These are phyloP conservation scores for Fagopyrum tataricum DNA, from an alignment of 148 eudicot species.

Conservation along the genomic window DNA sequence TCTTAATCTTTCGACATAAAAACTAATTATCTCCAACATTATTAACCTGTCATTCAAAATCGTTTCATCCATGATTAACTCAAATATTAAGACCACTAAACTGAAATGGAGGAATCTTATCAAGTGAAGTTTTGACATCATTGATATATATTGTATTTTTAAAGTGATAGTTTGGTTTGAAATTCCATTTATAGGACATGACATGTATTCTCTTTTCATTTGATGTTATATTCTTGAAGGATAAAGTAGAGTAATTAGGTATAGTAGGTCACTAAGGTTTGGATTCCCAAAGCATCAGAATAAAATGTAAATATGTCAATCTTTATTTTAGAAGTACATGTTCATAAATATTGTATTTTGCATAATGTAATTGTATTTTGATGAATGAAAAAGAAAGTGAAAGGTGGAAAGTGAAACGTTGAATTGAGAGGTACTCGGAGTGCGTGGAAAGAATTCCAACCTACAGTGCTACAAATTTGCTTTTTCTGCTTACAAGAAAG, in stretches of 20 bases:
- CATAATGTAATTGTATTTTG: background rate
- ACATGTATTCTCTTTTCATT: background rate
- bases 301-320: background rate
- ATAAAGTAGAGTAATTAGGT: background rate
- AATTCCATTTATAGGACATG: background rate
- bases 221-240: background rate
- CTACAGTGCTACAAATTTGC: background rate
- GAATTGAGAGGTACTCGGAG: slow-evolving; percentile 18
- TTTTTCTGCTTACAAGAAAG: slow-evolving; percentile 13
- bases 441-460: slow-evolving; percentile 26
- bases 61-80: background rate
- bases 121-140: no score
- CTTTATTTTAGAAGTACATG: no score
- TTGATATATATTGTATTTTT: no score
- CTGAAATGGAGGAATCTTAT: no score
- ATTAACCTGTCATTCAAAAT: no score
- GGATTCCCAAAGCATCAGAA: background rate
- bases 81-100: background rate
- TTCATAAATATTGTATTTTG: no score
- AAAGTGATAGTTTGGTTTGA: background rate
- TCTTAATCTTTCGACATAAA: no score
- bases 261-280: background rate
- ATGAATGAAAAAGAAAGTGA: background rate
- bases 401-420: background rate
- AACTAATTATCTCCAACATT: no score